A percentile compares a stretch with the other conserved stretches of the same genome.
Evolutionary conservation across 305 asterid species (phyloP).

Genomic region (Plantago coronopus): DNA sequence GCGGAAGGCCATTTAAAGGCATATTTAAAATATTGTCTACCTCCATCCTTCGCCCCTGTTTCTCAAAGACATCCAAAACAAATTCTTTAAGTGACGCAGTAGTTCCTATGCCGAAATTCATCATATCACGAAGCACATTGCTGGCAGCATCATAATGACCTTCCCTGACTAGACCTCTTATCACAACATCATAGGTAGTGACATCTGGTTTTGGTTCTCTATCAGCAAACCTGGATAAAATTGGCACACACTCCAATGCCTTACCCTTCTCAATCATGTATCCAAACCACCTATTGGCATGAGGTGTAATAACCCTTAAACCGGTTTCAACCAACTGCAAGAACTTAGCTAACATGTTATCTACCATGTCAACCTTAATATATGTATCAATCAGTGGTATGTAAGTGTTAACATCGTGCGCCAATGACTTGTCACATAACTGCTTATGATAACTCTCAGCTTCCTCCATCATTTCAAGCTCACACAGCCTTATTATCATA

Average conservation of each 20-base stretch:
- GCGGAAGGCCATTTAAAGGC: slow-evolving; percentile 23
- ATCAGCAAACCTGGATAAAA: slow-evolving; percentile 62
- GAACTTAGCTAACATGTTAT: slow-evolving; percentile 59
- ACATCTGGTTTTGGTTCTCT: slow-evolving; percentile 83
- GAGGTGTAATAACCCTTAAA: slow-evolving; percentile 69
- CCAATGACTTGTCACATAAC: slow-evolving; percentile 55
- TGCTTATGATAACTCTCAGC: slow-evolving; percentile 61
- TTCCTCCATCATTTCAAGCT: slow-evolving; percentile 72
- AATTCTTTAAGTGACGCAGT: slow-evolving; percentile 53
- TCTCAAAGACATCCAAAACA: slow-evolving; percentile 51
- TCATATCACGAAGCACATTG: slow-evolving; percentile 54
- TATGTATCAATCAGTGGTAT: slow-evolving; percentile 69
- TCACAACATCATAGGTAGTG: slow-evolving; percentile 61
- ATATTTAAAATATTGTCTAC: slow-evolving; percentile 48
- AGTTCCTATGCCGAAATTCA: slow-evolving; percentile 47
- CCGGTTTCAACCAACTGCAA: slow-evolving; percentile 69
- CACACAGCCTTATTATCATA: slow-evolving; percentile 68
- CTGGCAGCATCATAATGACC: slow-evolving; percentile 43
- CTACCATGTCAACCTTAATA: slow-evolving; percentile 49
- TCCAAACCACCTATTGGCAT: slow-evolving; percentile 73
- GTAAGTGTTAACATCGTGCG: slow-evolving; percentile 73
- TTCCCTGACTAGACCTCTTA: slow-evolving; percentile 57
- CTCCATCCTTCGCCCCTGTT: slow-evolving; percentile 48
- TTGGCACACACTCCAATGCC: slow-evolving; percentile 54
- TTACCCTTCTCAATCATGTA: slow-evolving; percentile 66